phyloP scores from a whole-genome alignment of 1,284 basidiomycete species.

The Sporisorium sorghi region DNA sequence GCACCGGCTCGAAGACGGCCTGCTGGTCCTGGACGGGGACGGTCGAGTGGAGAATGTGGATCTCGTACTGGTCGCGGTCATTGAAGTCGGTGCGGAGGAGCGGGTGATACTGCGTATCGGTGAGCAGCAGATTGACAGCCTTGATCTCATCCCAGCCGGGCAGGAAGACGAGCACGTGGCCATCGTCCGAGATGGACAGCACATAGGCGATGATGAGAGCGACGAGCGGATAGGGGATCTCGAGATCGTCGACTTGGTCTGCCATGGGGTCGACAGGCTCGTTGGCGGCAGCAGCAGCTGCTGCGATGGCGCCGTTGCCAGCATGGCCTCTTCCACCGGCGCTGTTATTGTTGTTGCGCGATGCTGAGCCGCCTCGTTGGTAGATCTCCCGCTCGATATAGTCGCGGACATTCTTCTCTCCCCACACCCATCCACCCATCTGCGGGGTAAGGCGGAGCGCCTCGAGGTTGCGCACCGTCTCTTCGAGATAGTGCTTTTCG shows the following conservation, averaged over 20 bases:
- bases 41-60: slow-evolving; percentile 92
- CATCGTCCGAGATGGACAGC: slow-evolving; percentile 79
- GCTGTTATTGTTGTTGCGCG: slow-evolving; percentile 20
- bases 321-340: slow-evolving; percentile 2
- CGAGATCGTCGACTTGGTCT: slow-evolving; percentile 77
- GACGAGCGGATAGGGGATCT: slow-evolving; percentile 85
- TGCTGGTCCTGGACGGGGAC: slow-evolving; percentile 91
- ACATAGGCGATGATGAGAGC: slow-evolving; percentile 86
- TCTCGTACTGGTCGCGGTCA: slow-evolving; percentile 73
- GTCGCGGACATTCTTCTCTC: slow-evolving; percentile 79
- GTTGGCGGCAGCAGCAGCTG: slow-evolving; percentile 47
- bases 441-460: slow-evolving; percentile 57
- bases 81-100: slow-evolving; percentile 69
- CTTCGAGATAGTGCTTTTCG: slow-evolving; percentile 82
- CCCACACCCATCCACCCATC: slow-evolving; percentile 77
- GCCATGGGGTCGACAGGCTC: slow-evolving; percentile 56
- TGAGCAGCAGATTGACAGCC: slow-evolving; percentile 79
- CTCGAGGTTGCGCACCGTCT: slow-evolving; percentile 73
- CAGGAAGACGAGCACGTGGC: slow-evolving; percentile 90
- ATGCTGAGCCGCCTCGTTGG: slow-evolving; percentile 36
- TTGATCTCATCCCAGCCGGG: slow-evolving; percentile 94
- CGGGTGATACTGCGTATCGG: slow-evolving; percentile 72
- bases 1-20: slow-evolving; percentile 77
- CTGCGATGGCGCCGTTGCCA: slow-evolving; percentile 31
- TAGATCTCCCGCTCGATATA: slow-evolving; percentile 79